Base-by-base conservation (phyloP, 371 early-diverging fungal genomes). In the Phascolomyces articulosus region DNA sequence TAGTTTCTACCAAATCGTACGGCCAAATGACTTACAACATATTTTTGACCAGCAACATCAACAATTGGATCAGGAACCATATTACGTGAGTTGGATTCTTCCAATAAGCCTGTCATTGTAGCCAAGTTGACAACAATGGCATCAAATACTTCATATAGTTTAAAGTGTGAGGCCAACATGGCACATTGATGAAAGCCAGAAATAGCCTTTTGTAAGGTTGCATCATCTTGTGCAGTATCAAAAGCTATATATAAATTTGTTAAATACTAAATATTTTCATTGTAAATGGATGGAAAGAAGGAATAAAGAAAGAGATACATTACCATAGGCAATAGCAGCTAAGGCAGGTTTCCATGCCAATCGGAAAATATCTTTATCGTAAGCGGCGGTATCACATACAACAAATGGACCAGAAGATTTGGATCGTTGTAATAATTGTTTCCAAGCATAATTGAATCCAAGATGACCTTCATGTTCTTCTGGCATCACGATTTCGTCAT, bases 361-460 rank as follows among this genome's bases (percentile, higher is more conserved):
- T 34, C 82, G 68, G 64, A 92, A 90, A 60, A 91, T 79, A 62
- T 92, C 88, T 55, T 75, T 84, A 60, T 92, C 89, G 60, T 86
- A 92, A 24, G 70, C 71, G 2, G 84, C 69, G 4, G 86, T 86
- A 34, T 78, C 74, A 40, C 79, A 84, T 6, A 77, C 65, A 16
- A 83, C 69, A 28, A 90, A 76, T 0, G 70, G 70, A 7, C 87
- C 88, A 15, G 84, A 66, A 0, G 66, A 59, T 0, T 82, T 76
- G 0, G 91, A 76, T 48, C 86, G 79, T 3, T 74, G 81, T 59
- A 93, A 73, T n/a, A 95, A 72, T 61, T 95, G 95, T 67, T 90
- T 94, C 98, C 98, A 98, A 0, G 92, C 91, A 71, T 95, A 96
- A 59, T 93, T 93, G 73, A 97, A 96, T 18, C 96, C 95, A n/a